Evolutionary conservation across 1,284 basidiomycete genomes (phyloP).

Genomic region (Trametes pubescens): DNA sequence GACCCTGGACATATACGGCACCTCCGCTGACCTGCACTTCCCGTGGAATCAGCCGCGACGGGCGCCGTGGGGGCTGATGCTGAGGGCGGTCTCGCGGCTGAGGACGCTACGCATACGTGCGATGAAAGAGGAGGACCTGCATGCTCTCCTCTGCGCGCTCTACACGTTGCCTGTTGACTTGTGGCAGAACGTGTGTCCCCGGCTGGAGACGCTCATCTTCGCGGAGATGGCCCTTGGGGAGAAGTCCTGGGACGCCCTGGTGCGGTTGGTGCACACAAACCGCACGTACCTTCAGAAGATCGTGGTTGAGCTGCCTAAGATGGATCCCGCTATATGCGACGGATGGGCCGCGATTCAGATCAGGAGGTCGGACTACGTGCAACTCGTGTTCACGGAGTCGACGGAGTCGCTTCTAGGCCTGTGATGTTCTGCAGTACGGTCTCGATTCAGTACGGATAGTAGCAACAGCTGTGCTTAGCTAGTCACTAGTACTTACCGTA

Average conservation of each 20-base stretch:
- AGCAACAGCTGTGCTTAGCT: too few species aligned
- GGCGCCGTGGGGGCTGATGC: neutral
- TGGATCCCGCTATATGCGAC: too few species aligned
- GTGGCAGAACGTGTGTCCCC: neutral
- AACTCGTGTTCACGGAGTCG: too few species aligned
- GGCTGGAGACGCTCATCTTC: neutral
- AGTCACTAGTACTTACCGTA: too few species aligned
- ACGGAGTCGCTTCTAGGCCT: too few species aligned
- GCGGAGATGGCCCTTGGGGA: neutral
- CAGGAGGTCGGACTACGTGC: too few species aligned
- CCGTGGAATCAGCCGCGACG: too few species aligned
- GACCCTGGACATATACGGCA: neutral
- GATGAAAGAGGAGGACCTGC: neutral
- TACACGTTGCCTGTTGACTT: too few species aligned
- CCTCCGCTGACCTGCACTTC: too few species aligned
- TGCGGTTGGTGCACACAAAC: neutral
- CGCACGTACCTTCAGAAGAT: neutral
- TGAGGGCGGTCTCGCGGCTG: neutral
- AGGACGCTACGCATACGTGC: constrained; percentile 3
- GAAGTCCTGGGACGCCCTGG: neutral
- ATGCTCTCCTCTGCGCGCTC: neutral
- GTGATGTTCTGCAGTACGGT: too few species aligned
- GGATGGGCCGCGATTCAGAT: too few species aligned
- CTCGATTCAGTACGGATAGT: too few species aligned
- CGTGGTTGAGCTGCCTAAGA: neutral